Evolutionary conservation across 192 early-diverging fungal species (phyloP).

Genomic region (Umbelopsis sp.): DNA sequence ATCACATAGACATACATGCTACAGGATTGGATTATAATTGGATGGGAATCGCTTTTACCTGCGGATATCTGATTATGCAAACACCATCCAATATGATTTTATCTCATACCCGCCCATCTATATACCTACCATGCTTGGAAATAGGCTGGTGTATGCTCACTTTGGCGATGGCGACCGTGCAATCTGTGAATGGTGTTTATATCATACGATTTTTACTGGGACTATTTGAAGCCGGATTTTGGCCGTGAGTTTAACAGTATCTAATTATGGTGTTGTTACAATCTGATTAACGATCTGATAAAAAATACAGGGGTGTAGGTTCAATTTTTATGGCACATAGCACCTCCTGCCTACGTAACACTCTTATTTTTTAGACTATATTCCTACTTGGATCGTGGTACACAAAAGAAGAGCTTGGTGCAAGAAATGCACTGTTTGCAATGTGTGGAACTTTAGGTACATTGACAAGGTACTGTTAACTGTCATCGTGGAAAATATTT

Average conservation of each 20-base stretch:
- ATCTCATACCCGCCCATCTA: constrained; percentile 29
- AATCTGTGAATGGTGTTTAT: constrained; percentile 33
- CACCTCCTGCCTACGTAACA: not conserved
- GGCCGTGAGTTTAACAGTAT: constrained; percentile 31
- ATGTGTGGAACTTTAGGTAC: constrained; percentile 34
- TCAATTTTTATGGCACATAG: not conserved
- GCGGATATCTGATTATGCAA: constrained; percentile 41
- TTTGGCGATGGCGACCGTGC: constrained; percentile 34
- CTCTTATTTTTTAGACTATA: constrained; percentile 29
- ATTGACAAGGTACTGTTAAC: not conserved
- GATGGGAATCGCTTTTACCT: constrained; percentile 39
- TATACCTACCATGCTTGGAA: constrained; percentile 35
- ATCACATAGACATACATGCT: constrained; percentile 29
- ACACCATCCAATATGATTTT: constrained; percentile 40
- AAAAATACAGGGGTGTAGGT: not conserved
- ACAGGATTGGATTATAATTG: constrained; percentile 39
- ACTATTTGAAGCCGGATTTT: constrained; percentile 41
- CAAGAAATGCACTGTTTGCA: constrained; percentile 30
- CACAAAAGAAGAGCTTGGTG: constrained; percentile 38
- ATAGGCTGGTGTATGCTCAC: constrained; percentile 39
- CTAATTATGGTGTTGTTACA: not conserved
- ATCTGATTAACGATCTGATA: not conserved
- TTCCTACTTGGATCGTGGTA: constrained; percentile 43
- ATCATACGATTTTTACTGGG: constrained; percentile 37
- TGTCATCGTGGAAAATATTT: not conserved